A percentile compares a stretch with the other conserved stretches of the same genome.
These are phyloP conservation scores for Penicillium goetzii DNA, from an alignment of 495 filamentous ascomycete species.

Conservation along the genomic window DNA sequence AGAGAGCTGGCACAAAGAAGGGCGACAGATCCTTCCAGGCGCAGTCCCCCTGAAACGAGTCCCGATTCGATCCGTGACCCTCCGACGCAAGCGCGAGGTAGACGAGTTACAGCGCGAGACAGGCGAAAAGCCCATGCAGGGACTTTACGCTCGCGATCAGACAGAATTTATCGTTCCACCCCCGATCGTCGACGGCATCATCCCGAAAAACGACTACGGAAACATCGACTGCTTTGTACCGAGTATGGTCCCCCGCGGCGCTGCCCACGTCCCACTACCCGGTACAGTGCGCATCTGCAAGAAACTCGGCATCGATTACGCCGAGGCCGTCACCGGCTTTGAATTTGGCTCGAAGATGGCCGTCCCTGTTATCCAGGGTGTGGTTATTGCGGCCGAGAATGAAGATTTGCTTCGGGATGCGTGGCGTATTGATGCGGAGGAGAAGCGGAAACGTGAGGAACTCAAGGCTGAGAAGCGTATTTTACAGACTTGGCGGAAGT, in stretches of 20 bases:
- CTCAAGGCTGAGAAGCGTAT: conserved; percentile 77
- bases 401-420: conserved; percentile 76
- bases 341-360: conserved; percentile 94
- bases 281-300: conserved; percentile 80
- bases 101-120: conserved; percentile 77
- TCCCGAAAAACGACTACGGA: conserved; percentile 93
- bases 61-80: conserved; percentile 87
- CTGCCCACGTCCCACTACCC: conserved; percentile 78
- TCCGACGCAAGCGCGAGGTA: conserved; percentile 85
- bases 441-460: conserved; percentile 76
- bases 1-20: conserved; percentile 98
- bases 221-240: conserved; percentile 97
- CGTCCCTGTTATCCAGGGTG: conserved; percentile 86
- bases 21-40: conserved; percentile 70
- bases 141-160: conserved; percentile 81
- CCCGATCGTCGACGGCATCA: conserved; percentile 80
- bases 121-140: conserved; percentile 83
- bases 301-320: conserved; percentile 82
- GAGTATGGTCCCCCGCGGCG: conserved; percentile 86
- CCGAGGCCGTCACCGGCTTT: conserved; percentile 94
- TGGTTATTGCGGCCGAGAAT: conserved; percentile 83
- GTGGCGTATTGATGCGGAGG: conserved; percentile 79
- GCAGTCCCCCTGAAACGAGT: conserved; percentile 81
- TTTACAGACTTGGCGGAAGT: conserved; percentile 81
- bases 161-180: conserved; percentile 90